Base-by-base conservation (phyloP, 2,329 filamentous ascomycete genomes). In the Aspergillus alliaceus region DNA sequence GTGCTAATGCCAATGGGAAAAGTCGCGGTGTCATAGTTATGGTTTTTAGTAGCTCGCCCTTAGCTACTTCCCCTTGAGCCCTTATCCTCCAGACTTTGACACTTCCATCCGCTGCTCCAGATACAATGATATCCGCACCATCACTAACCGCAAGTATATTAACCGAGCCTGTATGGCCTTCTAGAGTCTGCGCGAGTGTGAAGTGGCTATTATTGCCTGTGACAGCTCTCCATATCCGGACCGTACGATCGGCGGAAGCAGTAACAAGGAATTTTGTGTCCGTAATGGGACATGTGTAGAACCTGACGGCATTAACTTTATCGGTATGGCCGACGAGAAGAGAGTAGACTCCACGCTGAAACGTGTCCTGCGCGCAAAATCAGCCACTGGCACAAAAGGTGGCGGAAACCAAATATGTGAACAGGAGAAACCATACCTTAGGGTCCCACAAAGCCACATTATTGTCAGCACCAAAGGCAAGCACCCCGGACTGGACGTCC, bases 381-480 rank as follows among this genome's bases (percentile, higher is more conserved):
- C 25, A 64, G 54, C 59, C 42, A 4, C 35, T 24, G 11, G 8
- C 20, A 52, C 20, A 31, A 42, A 40, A n/a, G n/a, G n/a, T n/a
- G n/a, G n/a, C n/a, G n/a, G n/a, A n/a, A n/a, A n/a, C n/a, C n/a
- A n/a, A n/a, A n/a, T n/a, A n/a, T n/a, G n/a, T n/a, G n/a, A n/a
- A n/a, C n/a, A n/a, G n/a, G n/a, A n/a, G n/a, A n/a, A n/a, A n/a
- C n/a, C 86, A 75, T 81, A 93, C 90, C 71, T 82, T 75, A 55
- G 92, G 92, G 70, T 86, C 81, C 95, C 95, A 99, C 39, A 98
- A 72, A 42, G 92, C 93, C 66, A 99, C 84, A 76, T 95, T 95
- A 65, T 88, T 87, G 75, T 96, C 91, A 8, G 93, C 89, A 31
- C 95, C 95, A 77, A 91, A 99, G 29, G 92, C 95, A 53, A 99